These are phyloP conservation scores for Gossypium anomalum DNA, from an alignment of 345 rosid genomes.

Conservation along the genomic window DNA sequence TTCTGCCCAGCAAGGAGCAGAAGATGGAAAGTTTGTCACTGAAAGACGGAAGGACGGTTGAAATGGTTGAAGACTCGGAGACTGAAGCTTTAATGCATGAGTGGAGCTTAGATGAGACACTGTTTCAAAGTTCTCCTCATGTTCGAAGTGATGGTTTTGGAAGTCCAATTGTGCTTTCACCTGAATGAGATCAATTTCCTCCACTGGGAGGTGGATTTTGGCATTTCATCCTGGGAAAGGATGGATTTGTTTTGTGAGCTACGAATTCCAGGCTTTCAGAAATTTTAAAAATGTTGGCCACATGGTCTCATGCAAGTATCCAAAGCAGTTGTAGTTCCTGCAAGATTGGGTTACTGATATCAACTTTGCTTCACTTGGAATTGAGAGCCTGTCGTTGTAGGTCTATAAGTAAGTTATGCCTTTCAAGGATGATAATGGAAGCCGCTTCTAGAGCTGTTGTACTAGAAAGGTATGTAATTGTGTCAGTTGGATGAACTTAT, in stretches of 20 bases:
- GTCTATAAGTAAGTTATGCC: constrained; percentile 49
- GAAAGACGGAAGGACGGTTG: constrained; percentile 43
- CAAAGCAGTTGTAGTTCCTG: constrained; percentile 45
- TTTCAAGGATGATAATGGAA: constrained; percentile 56
- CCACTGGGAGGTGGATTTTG: constrained; percentile 44
- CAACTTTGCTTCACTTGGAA: constrained; percentile 49
- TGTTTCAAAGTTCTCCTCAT: constrained; percentile 37
- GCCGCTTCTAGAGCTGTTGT: constrained; percentile 8
- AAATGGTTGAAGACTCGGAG: constrained; percentile 63
- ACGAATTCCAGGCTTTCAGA: constrained; percentile 44
- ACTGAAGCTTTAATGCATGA: constrained; percentile 56
- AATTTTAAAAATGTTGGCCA: constrained; percentile 38
- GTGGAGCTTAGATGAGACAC: constrained; percentile 54
- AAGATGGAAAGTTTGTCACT: constrained; percentile 29
- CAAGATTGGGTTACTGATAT: constrained; percentile 53
- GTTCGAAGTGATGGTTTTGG: constrained; percentile 70
- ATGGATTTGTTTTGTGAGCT: constrained; percentile 51
- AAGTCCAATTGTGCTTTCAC: constrained; percentile 66
- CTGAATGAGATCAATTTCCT: constrained; percentile 33
- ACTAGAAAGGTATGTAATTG: constrained; percentile 34
- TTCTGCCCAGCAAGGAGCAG: constrained; percentile 36
- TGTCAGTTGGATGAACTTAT: not conserved
- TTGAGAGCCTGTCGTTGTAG: constrained; percentile 35
- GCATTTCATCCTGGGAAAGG: constrained; percentile 36
- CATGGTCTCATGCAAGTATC: constrained; percentile 64